Evolutionary conservation across 805 yeast genomes (phyloP).

Genomic region (Metschnikowia kunwiensis): DNA sequence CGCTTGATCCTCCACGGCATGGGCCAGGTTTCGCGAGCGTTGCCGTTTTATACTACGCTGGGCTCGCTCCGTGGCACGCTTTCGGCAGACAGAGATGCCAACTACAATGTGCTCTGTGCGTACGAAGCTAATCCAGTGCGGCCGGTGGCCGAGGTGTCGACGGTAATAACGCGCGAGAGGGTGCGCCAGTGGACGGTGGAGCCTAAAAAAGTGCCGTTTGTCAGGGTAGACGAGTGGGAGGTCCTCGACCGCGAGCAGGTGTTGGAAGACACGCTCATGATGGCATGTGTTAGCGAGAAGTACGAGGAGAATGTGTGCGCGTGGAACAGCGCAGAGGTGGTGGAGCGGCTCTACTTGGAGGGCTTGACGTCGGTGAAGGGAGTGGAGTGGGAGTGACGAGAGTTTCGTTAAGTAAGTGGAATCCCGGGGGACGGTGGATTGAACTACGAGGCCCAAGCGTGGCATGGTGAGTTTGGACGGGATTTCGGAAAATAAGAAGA

Average conservation of each 20-base stretch:
- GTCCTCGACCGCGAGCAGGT: conserved; percentile 4
- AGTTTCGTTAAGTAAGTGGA: too few species aligned
- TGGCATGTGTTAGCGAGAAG: conserved; percentile 16
- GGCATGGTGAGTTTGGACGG: too few species aligned
- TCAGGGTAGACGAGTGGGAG: conserved; percentile 8
- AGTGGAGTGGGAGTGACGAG: too few species aligned
- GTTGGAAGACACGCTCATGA: conserved; percentile 9
- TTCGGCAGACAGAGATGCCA: conserved; percentile 1
- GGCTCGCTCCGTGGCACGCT: background rate
- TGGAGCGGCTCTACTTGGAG: too few species aligned
- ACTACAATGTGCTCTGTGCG: conserved; percentile 10
- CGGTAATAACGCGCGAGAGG: conserved; percentile 4
- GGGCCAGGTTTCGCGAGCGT: conserved; percentile 3
- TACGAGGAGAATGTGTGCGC: conserved; percentile 13
- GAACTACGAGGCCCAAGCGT: too few species aligned
- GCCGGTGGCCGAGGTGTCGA: conserved; percentile 12
- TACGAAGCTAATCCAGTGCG: conserved; percentile 7
- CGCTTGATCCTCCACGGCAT: background rate
- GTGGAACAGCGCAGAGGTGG: conserved; percentile 14
- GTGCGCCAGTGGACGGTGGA: conserved; percentile 12
- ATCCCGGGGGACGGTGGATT: too few species aligned
- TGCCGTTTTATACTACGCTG: conserved; percentile 7
- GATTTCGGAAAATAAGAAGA: too few species aligned
- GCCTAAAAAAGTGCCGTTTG: background rate
- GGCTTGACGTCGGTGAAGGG: too few species aligned